Evolutionary conservation across 2,329 filamentous ascomycete species (phyloP).

Genomic region (Phoma sp.): DNA sequence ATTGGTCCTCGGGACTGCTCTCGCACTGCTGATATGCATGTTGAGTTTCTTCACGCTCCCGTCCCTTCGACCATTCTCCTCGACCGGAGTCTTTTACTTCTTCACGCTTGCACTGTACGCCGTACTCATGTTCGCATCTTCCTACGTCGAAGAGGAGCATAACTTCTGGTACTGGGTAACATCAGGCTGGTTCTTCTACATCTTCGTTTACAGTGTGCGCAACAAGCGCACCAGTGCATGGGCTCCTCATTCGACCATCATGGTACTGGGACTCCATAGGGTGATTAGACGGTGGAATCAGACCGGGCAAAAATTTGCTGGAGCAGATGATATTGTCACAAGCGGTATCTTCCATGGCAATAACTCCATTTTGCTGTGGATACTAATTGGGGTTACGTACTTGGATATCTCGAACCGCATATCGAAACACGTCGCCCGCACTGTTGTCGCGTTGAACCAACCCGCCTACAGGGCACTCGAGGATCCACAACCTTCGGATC

Average conservation of each 20-base stretch:
- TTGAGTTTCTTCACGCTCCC: slow-evolving; percentile 44
- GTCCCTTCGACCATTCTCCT: slow-evolving; percentile 54
- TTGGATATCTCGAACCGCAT: slow-evolving; percentile 60
- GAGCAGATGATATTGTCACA: slow-evolving; percentile 85
- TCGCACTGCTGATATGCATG: slow-evolving; percentile 54
- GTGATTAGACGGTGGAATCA: slow-evolving; percentile 88
- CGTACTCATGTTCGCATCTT: slow-evolving; percentile 96
- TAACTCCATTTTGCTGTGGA: slow-evolving; percentile 69
- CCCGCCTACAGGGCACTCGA: slow-evolving; percentile 17
- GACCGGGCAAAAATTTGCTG: slow-evolving; percentile 93
- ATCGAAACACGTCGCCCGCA: slow-evolving; percentile 39
- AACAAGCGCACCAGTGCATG: slow-evolving; percentile 34
- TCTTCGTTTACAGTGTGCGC: slow-evolving; percentile 51
- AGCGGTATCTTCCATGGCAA: slow-evolving; percentile 59
- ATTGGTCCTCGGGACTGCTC: slow-evolving; percentile 57
- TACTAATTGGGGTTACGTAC: slow-evolving; percentile 73
- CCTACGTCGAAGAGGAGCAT: slow-evolving; percentile 97
- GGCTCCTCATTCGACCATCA: slow-evolving; percentile 44
- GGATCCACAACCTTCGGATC: slow-evolving; percentile 33
- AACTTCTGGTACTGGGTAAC: slow-evolving; percentile 97
- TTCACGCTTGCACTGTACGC: slow-evolving; percentile 63
- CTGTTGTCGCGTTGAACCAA: slow-evolving; percentile 31
- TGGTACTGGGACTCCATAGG: slow-evolving; percentile 67
- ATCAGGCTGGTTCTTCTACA: slow-evolving; percentile 67
- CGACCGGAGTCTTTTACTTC: slow-evolving; percentile 53